Evolutionary conservation across 345 rosid species (phyloP).

Genomic region (Populus simonii): DNA sequence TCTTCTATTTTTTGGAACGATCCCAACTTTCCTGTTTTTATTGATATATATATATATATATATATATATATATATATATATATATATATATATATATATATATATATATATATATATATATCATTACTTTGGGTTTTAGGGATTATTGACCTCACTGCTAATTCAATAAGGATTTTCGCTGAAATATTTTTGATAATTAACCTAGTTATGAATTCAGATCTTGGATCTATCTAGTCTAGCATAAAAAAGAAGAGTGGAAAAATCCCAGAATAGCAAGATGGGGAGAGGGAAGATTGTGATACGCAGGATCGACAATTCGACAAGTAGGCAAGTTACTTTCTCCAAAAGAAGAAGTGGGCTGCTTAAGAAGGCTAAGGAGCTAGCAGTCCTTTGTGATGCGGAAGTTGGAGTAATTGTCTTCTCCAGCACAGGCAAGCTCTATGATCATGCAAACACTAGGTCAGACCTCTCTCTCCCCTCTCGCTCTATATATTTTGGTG

Average conservation of each 20-base stretch:
- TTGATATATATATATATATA: background rate
- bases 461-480: conserved; percentile 11
- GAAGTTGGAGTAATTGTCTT: conserved; percentile 49
- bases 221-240: conserved; percentile 14
- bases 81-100: background rate
- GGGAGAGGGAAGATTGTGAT: conserved; percentile 64
- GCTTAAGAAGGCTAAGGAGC: conserved; percentile 50
- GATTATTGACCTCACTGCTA: background rate
- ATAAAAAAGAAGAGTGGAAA: background rate
- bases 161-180: background rate
- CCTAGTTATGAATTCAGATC: conserved; percentile 1
- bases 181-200: conserved; percentile 1
- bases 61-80: background rate
- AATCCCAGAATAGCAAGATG: conserved; percentile 26
- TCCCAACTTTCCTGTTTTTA: background rate
- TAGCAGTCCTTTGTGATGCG: conserved; percentile 52
- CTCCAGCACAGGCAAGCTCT: conserved; percentile 54
- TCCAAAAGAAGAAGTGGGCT: conserved; percentile 52
- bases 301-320: conserved; percentile 51
- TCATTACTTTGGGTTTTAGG: background rate
- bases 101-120: background rate
- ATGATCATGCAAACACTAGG: conserved; percentile 53
- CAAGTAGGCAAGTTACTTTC: conserved; percentile 58
- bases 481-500: background rate
- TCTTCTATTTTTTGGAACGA: background rate